These are phyloP conservation scores for Dothidotthia symphoricarpi DNA, from an alignment of 2,329 filamentous ascomycete species.

Conservation along the genomic window DNA sequence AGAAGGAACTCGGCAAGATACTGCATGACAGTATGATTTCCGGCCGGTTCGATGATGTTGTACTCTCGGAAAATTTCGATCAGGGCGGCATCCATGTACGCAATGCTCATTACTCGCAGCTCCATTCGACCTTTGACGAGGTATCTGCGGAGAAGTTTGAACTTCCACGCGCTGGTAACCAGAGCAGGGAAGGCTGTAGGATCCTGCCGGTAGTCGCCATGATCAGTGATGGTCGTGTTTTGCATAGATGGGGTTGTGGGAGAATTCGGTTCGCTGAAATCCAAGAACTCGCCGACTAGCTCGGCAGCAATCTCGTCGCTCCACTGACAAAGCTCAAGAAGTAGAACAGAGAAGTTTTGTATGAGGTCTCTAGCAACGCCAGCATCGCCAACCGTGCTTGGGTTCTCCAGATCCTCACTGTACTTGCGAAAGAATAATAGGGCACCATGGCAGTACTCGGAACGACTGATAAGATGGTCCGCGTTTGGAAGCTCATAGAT, in stretches of 20 bases:
- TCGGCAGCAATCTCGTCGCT: slow-evolving; percentile 22
- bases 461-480: slow-evolving; percentile 11
- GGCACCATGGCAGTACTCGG: slow-evolving; percentile 20
- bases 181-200: slow-evolving; percentile 49
- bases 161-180: slow-evolving; percentile 65
- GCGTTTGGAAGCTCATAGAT: slow-evolving; percentile 13
- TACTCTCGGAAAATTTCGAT: slow-evolving; percentile 58
- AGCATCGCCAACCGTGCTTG: slow-evolving; percentile 29
- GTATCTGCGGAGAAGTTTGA: slow-evolving; percentile 66
- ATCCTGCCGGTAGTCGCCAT: slow-evolving; percentile 21
- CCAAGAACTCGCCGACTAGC: slow-evolving; percentile 27
- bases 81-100: slow-evolving; percentile 69
- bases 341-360: slow-evolving; percentile 17
- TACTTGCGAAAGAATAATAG: slow-evolving; percentile 32
- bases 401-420: slow-evolving; percentile 27
- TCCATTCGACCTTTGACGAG: slow-evolving; percentile 88
- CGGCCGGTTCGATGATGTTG: slow-evolving; percentile 43
- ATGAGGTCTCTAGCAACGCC: slow-evolving; percentile 28
- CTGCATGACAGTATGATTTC: slow-evolving; percentile 57
- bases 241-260: slow-evolving; percentile 16
- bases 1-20: slow-evolving; percentile 70
- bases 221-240: slow-evolving; percentile 1
- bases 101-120: slow-evolving; percentile 74
- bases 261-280: slow-evolving; percentile 23
- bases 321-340: slow-evolving; percentile 30